Percentiles rank a stretch among this genome's conserved stretches.
These are phyloP conservation scores for Fusarium floridanum DNA, from an alignment of 2,329 filamentous ascomycete genomes.

Conservation along the genomic window DNA sequence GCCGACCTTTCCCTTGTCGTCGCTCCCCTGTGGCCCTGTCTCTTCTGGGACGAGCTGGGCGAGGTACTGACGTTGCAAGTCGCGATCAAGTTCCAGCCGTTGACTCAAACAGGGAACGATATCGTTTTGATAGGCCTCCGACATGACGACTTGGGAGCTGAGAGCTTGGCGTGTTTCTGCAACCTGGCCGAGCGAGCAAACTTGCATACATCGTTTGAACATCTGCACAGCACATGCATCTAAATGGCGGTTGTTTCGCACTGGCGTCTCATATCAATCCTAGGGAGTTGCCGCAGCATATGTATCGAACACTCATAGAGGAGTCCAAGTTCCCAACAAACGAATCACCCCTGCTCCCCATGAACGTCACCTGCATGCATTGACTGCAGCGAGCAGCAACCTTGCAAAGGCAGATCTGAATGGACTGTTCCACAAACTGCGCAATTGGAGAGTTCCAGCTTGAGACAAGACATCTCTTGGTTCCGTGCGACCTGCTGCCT, in stretches of 20 bases:
- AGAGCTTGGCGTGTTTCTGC: background rate
- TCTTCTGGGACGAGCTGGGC: slow-evolving; percentile 10
- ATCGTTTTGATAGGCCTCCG: background rate
- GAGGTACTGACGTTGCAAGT: background rate
- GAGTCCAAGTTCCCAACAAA: background rate
- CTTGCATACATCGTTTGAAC: background rate
- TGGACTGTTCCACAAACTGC: background rate
- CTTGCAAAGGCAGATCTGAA: background rate
- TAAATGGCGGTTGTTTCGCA: background rate
- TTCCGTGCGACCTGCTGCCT: slow-evolving; percentile 18
- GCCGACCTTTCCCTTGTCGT: slow-evolving; percentile 15
- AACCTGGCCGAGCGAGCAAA: background rate
- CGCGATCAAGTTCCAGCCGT: background rate
- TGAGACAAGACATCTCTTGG: slow-evolving; percentile 23
- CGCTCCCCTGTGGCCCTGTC: slow-evolving; percentile 11
- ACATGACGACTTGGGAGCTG: background rate
- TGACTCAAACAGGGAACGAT: background rate
- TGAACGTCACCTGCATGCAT: background rate
- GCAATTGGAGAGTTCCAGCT: slow-evolving; percentile 17
- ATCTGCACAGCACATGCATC: background rate
- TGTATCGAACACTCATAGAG: background rate
- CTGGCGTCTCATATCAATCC: background rate
- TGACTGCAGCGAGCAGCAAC: background rate
- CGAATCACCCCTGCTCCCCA: background rate
- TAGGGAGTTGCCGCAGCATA: background rate